Base-by-base conservation (phyloP, 306 rosid species). In the Trifolium dubium region DNA sequence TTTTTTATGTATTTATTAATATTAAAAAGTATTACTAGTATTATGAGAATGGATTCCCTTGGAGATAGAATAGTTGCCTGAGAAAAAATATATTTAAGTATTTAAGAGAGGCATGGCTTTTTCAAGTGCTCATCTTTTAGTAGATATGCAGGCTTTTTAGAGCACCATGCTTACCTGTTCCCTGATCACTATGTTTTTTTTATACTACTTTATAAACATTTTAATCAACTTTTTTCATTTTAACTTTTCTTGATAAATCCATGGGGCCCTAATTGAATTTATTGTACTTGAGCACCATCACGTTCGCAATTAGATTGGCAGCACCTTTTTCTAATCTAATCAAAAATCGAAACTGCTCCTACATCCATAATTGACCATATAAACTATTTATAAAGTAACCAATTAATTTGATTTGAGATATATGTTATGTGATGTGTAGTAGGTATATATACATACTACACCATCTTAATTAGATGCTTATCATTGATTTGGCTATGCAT, bases 151-250 rank as follows among this genome's bases (percentile, higher is more conserved):
- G 87, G 77, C 89, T 87, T 85, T 81, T 81, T 78, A 80, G 70
- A 80, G 80, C 85, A 78, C 87, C 92, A 85, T 83, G 90, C 90
- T 85, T 67, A 86, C 91, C 84, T 82, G 91, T 83, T 82, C 83
- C 84, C 86, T 75, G 66, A 67, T 79, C 84, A 81, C 86, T 35
- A 59, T 49, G 46, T 13, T 73, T 10, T 56, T 19, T 12, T 18
- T 62, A 58, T 63, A 71, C 23, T 23, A 23, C 23, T 23, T 34
- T 4, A 6, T 79, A 78, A 77, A 64, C 74, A 58, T 67, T 67
- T 77, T 72, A 73, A 47, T 72, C 9, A 73, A 47, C 79, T 55
- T 84, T 86, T 53, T 44, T 49, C 23, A 67, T 28, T 37, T 50
- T 4, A 17, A 77, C 69, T 82, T 76, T 80, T 76, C 77, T 79